Evolutionary conservation across 176 grass and related monocot species (phyloP), one percentile per base, ranked within the genome.

Genomic region (Carex myosuroides): DNA sequence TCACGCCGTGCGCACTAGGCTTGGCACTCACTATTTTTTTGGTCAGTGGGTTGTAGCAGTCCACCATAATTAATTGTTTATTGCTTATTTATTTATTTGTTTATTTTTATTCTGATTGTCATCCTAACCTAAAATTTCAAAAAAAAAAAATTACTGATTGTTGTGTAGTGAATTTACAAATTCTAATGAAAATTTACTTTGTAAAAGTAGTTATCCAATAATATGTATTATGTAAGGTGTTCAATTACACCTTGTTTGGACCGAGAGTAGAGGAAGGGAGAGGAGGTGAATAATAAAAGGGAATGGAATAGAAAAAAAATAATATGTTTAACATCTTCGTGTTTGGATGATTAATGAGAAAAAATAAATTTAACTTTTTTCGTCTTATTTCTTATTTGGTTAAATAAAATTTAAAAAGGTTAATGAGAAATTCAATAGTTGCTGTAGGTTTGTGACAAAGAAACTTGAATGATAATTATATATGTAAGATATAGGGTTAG

Each of bases 1-100:
- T 67, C 81, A 82, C 39, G 62, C 81, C 81, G 32, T 18, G 81
- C 81, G 81, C 79, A 64, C 59, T 16, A 13, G 21, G 13, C 60
- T 81, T 64, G 41, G 10, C 58, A 48, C 24, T 17, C 1, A 71
- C 17, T 41, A 39, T 12, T 17, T 44, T 71, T 39, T 71, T 71
- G 24, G 24, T 71, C 14, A 6, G 13, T 71, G n/a, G 20, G 24
- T n/a, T 35, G 21, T 4, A 52, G 3, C 12, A 14, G 10, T 55
- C 2, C 42, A 52, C 8, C 44, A 22, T 73, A 12, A 72, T 17
- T 50, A 10, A 26, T 73, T 52, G 39, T 48, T 52, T 69, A 13
- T 73, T 44, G 4, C 17, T 48, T 48, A 70, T 16, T 41, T 13
- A 3, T 70, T 44, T 70, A 18, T 14, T 67, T 33, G 8, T 13